A percentile compares a stretch with the other conserved stretches of the same genome.
Conservation (phyloP, 257 asterid species). For the Nicotiana noctiflora region DNA sequence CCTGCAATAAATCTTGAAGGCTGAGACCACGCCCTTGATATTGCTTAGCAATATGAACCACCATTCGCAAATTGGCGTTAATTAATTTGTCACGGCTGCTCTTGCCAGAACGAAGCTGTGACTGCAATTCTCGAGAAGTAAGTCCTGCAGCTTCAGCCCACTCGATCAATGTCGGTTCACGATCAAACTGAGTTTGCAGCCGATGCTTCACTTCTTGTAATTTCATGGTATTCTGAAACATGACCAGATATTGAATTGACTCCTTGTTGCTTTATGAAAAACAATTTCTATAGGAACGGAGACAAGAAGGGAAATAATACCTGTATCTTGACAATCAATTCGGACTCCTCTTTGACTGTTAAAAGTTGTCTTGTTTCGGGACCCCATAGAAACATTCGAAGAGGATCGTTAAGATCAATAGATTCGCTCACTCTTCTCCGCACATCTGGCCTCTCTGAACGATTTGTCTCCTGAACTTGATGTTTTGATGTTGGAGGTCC, state of each 20-base stretch:
- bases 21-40: constrained; percentile 84
- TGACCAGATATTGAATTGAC: constrained; percentile 8
- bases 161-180: constrained; percentile 73
- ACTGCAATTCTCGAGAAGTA: constrained; percentile 48
- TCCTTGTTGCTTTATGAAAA: neutral
- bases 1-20: constrained; percentile 89
- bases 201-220: constrained; percentile 49
- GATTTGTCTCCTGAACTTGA: constrained; percentile 37
- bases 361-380: constrained; percentile 74
- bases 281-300: neutral
- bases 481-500: constrained; percentile 33
- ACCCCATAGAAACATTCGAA: constrained; percentile 49
- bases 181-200: constrained; percentile 50
- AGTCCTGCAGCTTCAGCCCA: constrained; percentile 77
- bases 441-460: constrained; percentile 29
- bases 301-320: constrained; percentile 22
- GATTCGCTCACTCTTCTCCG: constrained; percentile 33
- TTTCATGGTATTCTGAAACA: constrained; percentile 49
- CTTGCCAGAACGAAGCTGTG: constrained; percentile 48
- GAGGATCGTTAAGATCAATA: constrained; percentile 53
- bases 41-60: constrained; percentile 85
- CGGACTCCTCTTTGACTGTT: constrained; percentile 66
- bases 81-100: constrained; percentile 74
- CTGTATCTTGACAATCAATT: constrained; percentile 68
- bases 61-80: constrained; percentile 83